These are phyloP conservation scores for Penicillium sp. DNA, from an alignment of 2,329 filamentous ascomycete species.

Conservation along the genomic window DNA sequence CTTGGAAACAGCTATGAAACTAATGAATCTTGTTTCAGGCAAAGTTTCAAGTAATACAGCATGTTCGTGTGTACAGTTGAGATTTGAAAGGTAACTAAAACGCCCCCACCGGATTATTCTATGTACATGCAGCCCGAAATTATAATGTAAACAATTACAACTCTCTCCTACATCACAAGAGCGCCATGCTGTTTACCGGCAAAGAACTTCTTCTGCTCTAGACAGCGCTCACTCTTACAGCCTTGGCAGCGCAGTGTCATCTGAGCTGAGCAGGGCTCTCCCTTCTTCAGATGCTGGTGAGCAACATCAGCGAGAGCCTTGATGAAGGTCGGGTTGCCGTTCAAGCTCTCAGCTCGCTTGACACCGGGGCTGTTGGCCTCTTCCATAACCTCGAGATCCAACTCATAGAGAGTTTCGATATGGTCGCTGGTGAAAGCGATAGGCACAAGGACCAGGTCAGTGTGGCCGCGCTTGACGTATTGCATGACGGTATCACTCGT, in stretches of 20 bases:
- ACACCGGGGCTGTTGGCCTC: conserved; percentile 74
- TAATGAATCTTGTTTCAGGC: neutral
- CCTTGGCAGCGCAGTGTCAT: conserved; percentile 90
- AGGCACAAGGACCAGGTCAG: conserved; percentile 84
- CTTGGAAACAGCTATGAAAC: neutral
- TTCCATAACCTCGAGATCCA: conserved; percentile 92
- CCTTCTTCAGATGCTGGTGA: conserved; percentile 70
- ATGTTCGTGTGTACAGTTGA: neutral
- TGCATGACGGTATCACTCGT: conserved; percentile 83
- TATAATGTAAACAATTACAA: too few species aligned
- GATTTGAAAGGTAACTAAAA: neutral
- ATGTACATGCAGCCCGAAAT: conserved; percentile 4
- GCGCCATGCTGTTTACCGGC: conserved; percentile 40
- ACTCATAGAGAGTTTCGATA: conserved; percentile 92
- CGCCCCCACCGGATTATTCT: neutral
- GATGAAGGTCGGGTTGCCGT: conserved; percentile 89
- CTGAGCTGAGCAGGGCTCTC: conserved; percentile 71
- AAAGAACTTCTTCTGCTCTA: conserved; percentile 69
- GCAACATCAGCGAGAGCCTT: conserved; percentile 84
- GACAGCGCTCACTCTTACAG: conserved; percentile 84
- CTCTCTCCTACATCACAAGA: conserved; percentile 27
- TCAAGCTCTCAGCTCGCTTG: conserved; percentile 87
- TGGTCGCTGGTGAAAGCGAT: conserved; percentile 99
- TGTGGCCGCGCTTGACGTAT: conserved; percentile 87
- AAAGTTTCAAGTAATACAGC: neutral